phyloP scores from a whole-genome alignment of 2,329 filamentous ascomycete genomes.

The Akanthomyces lecanii region DNA sequence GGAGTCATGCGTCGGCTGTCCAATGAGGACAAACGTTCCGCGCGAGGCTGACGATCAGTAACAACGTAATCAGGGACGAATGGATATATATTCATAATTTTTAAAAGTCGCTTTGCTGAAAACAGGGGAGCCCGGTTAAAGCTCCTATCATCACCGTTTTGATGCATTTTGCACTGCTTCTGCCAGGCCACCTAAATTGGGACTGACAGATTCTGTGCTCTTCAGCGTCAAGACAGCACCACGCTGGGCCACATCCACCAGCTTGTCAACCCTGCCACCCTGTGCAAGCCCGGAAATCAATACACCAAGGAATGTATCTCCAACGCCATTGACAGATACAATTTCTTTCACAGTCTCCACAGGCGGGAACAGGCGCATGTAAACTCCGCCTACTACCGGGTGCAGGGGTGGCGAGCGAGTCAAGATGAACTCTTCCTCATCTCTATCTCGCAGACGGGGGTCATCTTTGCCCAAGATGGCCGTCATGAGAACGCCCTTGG shows the following conservation, averaged over 20 bases:
- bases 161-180: conserved; percentile 31
- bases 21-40: neutral
- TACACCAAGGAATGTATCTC: conserved; percentile 87
- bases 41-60: neutral
- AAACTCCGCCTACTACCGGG: conserved; percentile 65
- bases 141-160: neutral
- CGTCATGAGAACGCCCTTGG: conserved; percentile 69
- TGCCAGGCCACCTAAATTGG: conserved; percentile 46
- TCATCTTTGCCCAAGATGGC: conserved; percentile 66
- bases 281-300: conserved; percentile 72
- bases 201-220: conserved; percentile 68
- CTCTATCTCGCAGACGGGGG: conserved; percentile 57
- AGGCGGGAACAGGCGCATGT: conserved; percentile 70
- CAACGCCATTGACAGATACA: conserved; percentile 88
- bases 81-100: neutral
- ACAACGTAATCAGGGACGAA: no score
- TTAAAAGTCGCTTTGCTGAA: conserved; percentile 8
- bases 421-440: conserved; percentile 66
- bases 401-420: conserved; percentile 54
- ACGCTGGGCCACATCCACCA: conserved; percentile 76
- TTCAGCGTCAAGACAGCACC: conserved; percentile 76
- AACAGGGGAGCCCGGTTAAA: neutral
- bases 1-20: neutral
- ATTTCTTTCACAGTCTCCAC: conserved; percentile 65
- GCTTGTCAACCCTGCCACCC: conserved; percentile 50